Percentiles rank a stretch among this genome's conserved stretches.
These are phyloP conservation scores for Chimonanthus salicifolius DNA, from an alignment of 164 flowering plant genomes.

Conservation along the genomic window DNA sequence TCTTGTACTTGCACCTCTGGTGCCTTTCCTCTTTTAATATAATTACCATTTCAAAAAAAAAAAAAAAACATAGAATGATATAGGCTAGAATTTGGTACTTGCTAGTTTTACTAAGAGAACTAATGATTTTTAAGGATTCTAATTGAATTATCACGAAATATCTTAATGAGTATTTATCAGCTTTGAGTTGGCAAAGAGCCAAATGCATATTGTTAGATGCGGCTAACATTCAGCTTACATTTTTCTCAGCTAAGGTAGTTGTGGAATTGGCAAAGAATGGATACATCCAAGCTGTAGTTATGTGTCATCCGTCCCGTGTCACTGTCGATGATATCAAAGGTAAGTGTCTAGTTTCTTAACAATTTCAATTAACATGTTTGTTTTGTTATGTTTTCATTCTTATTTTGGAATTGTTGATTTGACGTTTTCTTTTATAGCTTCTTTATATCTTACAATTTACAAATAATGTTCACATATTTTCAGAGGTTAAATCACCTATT, in stretches of 20 bases:
- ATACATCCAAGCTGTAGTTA: conserved; percentile 56
- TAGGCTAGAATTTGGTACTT: background rate
- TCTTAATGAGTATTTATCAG: background rate
- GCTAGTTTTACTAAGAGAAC: background rate
- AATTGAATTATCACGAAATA: background rate
- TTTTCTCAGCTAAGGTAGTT: conserved; percentile 56
- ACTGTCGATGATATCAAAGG: conserved; percentile 6
- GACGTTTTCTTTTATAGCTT: background rate
- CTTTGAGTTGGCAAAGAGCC: background rate
- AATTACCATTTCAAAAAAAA: background rate
- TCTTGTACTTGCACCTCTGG: too few species aligned
- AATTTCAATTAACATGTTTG: too few species aligned
- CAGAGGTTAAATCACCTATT: conserved; percentile 62
- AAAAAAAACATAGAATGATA: too few species aligned
- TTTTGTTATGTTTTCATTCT: background rate
- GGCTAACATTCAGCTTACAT: background rate
- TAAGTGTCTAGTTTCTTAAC: background rate
- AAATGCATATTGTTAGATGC: background rate
- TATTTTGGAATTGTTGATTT: background rate
- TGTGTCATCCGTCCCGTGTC: conserved; percentile 10
- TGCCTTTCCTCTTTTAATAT: too few species aligned
- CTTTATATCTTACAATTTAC: background rate
- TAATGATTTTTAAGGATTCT: background rate
- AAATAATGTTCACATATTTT: background rate
- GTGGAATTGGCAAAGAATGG: conserved; percentile 43